phyloP scores from a whole-genome alignment of 805 yeast genomes.

The Starmerella etchellsii region DNA sequence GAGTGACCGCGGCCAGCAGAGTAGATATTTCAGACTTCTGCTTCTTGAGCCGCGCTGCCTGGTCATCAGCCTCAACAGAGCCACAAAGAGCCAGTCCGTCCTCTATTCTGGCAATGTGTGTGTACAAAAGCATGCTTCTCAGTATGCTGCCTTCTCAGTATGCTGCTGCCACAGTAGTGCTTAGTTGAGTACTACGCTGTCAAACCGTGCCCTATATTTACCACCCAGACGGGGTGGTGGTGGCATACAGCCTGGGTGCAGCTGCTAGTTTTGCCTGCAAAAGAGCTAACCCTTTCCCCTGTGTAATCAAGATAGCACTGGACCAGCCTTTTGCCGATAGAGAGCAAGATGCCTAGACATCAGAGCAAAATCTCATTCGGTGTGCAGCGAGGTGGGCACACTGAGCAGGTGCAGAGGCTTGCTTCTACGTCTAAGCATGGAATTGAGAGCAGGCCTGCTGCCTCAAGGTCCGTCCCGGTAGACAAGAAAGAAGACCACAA shows the following conservation, averaged over 20 bases:
- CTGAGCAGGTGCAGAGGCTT: background rate
- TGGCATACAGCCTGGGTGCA: no score
- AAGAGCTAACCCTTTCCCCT: no score
- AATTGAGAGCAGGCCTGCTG: no score
- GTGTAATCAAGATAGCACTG: no score
- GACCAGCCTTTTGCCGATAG: no score
- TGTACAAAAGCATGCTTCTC: slow-evolving; percentile 25
- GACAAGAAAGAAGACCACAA: background rate
- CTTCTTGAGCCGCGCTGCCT: slow-evolving; percentile 42
- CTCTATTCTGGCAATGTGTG: slow-evolving; percentile 24
- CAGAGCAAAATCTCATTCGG: background rate
- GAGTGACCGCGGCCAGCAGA: slow-evolving; percentile 59
- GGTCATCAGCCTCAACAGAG: slow-evolving; percentile 70
- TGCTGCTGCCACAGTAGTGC: no score
- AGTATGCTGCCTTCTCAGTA: no score
- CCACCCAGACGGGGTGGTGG: background rate
- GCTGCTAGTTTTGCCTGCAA: no score
- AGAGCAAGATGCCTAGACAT: slow-evolving; percentile 1
- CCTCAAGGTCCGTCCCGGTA: no score
- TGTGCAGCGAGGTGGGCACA: background rate
- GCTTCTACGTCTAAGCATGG: background rate
- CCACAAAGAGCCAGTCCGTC: slow-evolving; percentile 74
- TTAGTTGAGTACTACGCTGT: no score
- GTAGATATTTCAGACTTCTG: slow-evolving; percentile 77
- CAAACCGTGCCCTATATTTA: background rate